Percentiles rank a stretch among this genome's conserved stretches.
phyloP scores from a whole-genome alignment of 2,329 filamentous ascomycete species.

The Fusarium sp. region DNA sequence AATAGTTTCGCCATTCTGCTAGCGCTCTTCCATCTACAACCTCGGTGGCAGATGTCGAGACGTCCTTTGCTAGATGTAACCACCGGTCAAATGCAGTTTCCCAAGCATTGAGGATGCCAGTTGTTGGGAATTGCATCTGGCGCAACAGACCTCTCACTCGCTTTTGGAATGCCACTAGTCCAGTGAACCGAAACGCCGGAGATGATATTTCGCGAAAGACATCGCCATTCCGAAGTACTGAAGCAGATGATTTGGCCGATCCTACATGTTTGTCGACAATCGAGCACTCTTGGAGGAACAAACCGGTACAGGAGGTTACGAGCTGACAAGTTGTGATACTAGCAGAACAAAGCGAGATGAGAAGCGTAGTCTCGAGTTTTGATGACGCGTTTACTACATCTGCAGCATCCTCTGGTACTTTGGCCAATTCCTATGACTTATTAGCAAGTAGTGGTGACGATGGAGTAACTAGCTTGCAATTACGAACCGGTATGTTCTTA shows the following conservation, averaged over 20 bases:
- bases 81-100: slow-evolving; percentile 76
- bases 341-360: slow-evolving; percentile 75
- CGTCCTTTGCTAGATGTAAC: slow-evolving; percentile 74
- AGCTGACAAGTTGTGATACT: slow-evolving; percentile 76
- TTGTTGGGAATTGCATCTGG: slow-evolving; percentile 73
- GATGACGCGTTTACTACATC: slow-evolving; percentile 68
- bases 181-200: slow-evolving; percentile 75
- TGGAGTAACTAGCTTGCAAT: not conserved
- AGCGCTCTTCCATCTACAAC: slow-evolving; percentile 69
- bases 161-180: slow-evolving; percentile 79
- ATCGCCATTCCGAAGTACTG: slow-evolving; percentile 72
- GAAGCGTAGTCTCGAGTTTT: slow-evolving; percentile 73
- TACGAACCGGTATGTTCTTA: slow-evolving; percentile 63
- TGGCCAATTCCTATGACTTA: slow-evolving; percentile 65
- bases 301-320: slow-evolving; percentile 72
- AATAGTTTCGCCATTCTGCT: slow-evolving; percentile 78
- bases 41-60: slow-evolving; percentile 68
- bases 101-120: slow-evolving; percentile 79
- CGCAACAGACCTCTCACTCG: slow-evolving; percentile 72
- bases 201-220: slow-evolving; percentile 75
- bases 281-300: slow-evolving; percentile 74
- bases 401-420: slow-evolving; percentile 67
- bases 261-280: slow-evolving; percentile 67
- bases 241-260: slow-evolving; percentile 64
- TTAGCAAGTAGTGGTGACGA: slow-evolving; percentile 25